Conservation (phyloP, 352 stramenopile genomes). For the Globisporangium mamillatum region DNA sequence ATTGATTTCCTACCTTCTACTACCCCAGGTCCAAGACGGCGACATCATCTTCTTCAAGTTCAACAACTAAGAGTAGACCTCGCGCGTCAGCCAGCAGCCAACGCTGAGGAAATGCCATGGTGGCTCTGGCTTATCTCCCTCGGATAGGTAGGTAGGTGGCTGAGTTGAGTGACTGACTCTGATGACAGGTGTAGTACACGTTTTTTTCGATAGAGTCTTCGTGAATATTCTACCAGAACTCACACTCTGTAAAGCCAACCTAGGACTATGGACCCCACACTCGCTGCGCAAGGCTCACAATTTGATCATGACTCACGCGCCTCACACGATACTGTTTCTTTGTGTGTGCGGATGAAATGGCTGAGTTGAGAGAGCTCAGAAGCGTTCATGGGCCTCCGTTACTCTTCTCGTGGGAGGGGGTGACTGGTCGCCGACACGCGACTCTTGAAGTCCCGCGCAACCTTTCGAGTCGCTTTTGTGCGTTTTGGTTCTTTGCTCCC, state of each 20-base stretch:
- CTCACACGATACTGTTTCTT: neutral
- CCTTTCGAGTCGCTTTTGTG: constrained; percentile 5
- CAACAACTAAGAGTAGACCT: constrained; percentile 73
- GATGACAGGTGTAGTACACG: neutral
- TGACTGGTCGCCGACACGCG: constrained; percentile 2
- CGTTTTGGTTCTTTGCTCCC: neutral
- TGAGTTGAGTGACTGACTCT: neutral
- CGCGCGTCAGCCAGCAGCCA: neutral
- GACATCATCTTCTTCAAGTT: constrained; percentile 93
- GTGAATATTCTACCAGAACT: neutral
- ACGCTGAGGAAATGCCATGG: neutral
- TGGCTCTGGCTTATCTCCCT: neutral
- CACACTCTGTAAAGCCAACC: neutral
- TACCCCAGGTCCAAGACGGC: constrained; percentile 61
- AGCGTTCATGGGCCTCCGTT: neutral
- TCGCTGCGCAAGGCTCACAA: neutral
- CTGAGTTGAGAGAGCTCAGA: neutral
- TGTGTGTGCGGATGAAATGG: neutral
- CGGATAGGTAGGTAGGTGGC: neutral
- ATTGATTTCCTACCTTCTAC: neutral
- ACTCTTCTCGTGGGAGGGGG: neutral
- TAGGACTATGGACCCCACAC: neutral
- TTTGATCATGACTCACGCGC: neutral
- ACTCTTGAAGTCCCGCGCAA: constrained; percentile 12
- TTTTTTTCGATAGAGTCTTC: neutral